Percentiles rank a stretch among this genome's conserved stretches.
These are phyloP conservation scores for Nissolia schottii DNA, from an alignment of 306 rosid species.

Conservation along the genomic window DNA sequence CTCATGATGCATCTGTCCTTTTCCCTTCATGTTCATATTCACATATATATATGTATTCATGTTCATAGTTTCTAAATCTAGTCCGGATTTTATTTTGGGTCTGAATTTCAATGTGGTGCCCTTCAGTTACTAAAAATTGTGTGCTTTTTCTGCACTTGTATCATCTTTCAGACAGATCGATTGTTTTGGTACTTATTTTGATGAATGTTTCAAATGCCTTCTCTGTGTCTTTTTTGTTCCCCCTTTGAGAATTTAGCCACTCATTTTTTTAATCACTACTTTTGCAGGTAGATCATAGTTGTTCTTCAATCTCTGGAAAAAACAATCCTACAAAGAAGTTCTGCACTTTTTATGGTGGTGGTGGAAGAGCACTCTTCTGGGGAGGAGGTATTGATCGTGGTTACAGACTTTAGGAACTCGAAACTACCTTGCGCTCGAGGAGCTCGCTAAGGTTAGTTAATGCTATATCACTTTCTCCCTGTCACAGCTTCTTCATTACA, in stretches of 20 bases:
- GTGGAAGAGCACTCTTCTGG: conserved; percentile 1
- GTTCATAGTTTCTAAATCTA: conserved; percentile 5
- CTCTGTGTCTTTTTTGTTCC: not conserved
- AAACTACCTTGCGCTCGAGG: not conserved
- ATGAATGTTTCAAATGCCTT: conserved; percentile 12
- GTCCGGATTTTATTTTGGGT: not conserved
- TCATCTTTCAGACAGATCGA: not conserved
- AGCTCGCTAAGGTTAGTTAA: conserved; percentile 25
- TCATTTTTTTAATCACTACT: not conserved
- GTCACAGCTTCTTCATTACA: conserved; percentile 26
- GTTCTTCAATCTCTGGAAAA: conserved; percentile 2
- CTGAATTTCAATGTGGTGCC: not conserved
- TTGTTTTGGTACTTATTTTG: conserved; percentile 5
- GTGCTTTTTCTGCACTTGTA: conserved; percentile 10
- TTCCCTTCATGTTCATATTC: not conserved
- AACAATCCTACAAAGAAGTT: conserved; percentile 2
- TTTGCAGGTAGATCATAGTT: conserved; percentile 25
- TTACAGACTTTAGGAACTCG: conserved; percentile 16
- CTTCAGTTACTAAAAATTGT: not conserved
- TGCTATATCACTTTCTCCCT: conserved; percentile 24
- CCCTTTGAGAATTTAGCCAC: not conserved
- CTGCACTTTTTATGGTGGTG: conserved; percentile 13
- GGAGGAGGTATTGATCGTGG: conserved; percentile 21
- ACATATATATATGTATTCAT: no score
- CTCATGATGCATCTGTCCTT: not conserved